Conservation (phyloP, 139 green algal species). For the Chlorella sp. region DNA sequence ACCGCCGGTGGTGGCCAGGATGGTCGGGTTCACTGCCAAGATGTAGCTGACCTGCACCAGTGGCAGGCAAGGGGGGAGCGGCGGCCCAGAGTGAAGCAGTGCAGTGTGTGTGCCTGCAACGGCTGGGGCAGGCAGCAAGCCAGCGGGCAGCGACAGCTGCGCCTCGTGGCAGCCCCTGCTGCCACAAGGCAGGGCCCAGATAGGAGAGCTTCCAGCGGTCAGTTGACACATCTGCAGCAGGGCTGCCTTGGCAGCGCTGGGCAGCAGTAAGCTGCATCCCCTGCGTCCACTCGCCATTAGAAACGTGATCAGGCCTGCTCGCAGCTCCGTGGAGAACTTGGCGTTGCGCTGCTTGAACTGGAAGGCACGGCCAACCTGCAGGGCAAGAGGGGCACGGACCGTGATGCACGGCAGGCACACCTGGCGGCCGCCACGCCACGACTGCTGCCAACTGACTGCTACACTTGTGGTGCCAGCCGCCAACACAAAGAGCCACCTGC, state of each 20-base stretch:
- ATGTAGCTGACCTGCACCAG: slow-evolving; percentile 74
- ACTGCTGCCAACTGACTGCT: no score
- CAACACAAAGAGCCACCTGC: background rate
- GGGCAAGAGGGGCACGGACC: background rate
- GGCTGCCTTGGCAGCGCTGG: background rate
- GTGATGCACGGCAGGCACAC: no score
- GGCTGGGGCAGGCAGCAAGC: no score
- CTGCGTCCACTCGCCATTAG: slow-evolving; percentile 66
- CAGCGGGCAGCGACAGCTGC: no score
- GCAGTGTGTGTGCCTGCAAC: no score
- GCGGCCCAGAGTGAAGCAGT: no score
- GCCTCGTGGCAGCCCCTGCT: no score
- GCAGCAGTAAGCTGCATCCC: no score
- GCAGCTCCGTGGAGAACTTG: slow-evolving; percentile 71
- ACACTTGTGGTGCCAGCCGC: background rate
- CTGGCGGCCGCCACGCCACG: no score
- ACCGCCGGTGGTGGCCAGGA: slow-evolving; percentile 77
- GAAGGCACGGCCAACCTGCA: slow-evolving; percentile 72
- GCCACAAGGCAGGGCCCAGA: no score
- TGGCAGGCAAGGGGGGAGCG: background rate
- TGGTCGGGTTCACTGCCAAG: slow-evolving; percentile 76
- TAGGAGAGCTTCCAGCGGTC: no score
- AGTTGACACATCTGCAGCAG: no score
- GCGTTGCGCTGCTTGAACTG: slow-evolving; percentile 61
- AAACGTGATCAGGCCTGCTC: slow-evolving; percentile 82